phyloP scores from a whole-genome alignment of 345 rosid genomes.

The Eucalyptus shirleyi region DNA sequence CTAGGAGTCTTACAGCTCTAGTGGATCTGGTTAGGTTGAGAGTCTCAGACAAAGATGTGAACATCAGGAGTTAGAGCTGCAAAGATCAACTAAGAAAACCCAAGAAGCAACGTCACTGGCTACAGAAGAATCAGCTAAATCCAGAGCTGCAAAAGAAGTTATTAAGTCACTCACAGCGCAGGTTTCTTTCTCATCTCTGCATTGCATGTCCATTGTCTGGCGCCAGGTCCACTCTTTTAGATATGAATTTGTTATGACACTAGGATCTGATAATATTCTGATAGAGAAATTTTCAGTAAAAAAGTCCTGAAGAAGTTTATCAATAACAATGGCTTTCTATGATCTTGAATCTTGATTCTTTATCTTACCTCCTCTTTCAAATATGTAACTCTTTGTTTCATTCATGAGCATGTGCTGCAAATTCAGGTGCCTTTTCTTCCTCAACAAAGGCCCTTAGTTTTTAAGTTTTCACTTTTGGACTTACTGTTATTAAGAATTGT shows the following conservation, averaged over 20 bases:
- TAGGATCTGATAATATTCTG: background rate
- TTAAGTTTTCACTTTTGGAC: background rate
- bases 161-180: slow-evolving; percentile 89
- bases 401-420: background rate
- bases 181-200: slow-evolving; percentile 19
- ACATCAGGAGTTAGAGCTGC: slow-evolving; percentile 80
- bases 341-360: background rate
- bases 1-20: background rate
- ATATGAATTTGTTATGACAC: background rate
- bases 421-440: background rate
- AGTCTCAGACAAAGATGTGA: slow-evolving; percentile 65
- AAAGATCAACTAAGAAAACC: slow-evolving; percentile 63
- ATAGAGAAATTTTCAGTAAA: background rate
- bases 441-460: background rate
- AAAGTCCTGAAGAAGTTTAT: background rate
- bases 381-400: background rate
- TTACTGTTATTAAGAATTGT: background rate
- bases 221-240: background rate
- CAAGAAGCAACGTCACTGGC: slow-evolving; percentile 71
- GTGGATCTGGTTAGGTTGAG: slow-evolving; percentile 46
- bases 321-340: background rate
- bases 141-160: slow-evolving; percentile 91
- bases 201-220: background rate
- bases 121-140: slow-evolving; percentile 73
- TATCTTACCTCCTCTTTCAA: background rate